Base-by-base conservation (phyloP, 495 filamentous ascomycete genomes). In the Penicillium pancosmium region DNA sequence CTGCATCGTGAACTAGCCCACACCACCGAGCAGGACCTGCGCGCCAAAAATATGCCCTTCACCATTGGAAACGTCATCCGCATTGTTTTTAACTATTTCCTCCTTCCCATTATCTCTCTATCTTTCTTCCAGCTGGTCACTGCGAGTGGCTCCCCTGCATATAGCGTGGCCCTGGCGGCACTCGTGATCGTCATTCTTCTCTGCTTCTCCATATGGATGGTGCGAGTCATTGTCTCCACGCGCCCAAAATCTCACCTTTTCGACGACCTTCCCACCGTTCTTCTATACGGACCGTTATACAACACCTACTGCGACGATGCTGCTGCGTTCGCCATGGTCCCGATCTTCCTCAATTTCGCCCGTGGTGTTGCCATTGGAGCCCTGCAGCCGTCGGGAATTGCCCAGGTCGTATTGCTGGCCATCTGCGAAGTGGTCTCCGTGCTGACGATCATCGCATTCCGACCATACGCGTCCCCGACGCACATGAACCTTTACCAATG, bases 401-500 rank as follows among this genome's bases (percentile, higher is more conserved):
- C 93, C 0, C 94, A 98, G 71, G 78, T 98, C 43, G 89, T 96
- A 18, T 75, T 98, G 41, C 81, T 98, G 10, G 93, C 92, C 5
- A 91, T 97, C 36, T 98, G 93, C 68, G 94, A 98, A 75, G 87
- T 98, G 34, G 88, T 97, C 41, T 86, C 91, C 23, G 85, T 96
- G n/a, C 75, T 97, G 33, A 92, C 92, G 0, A 76, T 98, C 3
- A 84, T 94, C 57, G 91, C 91, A 7, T 95, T 97, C 73, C 85
- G 91, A 18, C 94, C 94, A 12, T 98, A 93, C 67, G 86, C 93
- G 48, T 84, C 87, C 19, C 86, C 91, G 35, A 98, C 95, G 1
- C 97, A 92, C n/a, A 98, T 98, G 95, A 98, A 97, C 67, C 81
- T 89, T 5, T 97, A 95, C 65, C 93, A 98, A 62, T 88, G 88